Base-by-base conservation (phyloP, 805 yeast species). In the Kluyveromyces starmeri region DNA sequence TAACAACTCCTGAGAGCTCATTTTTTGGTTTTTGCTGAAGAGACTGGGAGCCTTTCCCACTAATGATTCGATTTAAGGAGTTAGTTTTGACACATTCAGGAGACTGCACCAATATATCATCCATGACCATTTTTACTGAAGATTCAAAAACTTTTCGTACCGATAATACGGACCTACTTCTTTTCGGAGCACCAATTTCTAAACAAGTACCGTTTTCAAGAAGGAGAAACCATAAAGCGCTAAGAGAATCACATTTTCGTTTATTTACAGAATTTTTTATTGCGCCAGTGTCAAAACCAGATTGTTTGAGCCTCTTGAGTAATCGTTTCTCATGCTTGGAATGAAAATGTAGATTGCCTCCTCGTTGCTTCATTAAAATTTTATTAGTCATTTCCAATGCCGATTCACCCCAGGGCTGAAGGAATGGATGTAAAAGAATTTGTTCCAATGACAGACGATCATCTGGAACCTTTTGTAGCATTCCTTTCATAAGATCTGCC, bases 161-260 rank as follows among this genome's bases (percentile, higher is more conserved):
- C 7, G 62, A 57, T 7, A 55, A 24, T 2, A 57, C 47, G 11
- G 65, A 61, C 26, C 60, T 46, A 27, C 60, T 61, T 39, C 65
- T 48, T 10, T 51, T 52, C n/a, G 58, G 59, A 34, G 47, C 49
- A 30, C 51, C 57, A 13, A 47, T 43, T 25, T 60, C 60, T 22
- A 48, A 43, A 32, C 51, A 53, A 30, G 43, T 55, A 34, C 65
- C 67, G 22, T 59, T 56, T 36, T 81, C 84, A 19, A 79, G 56
- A 12, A 76, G 56, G 13, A 84, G 61, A 29, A 77, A 77, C 79
- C 88, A 85, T 38, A 78, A 66, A 0, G 89, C 95, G 10, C 82
- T 73, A 11, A 82, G 59, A 0, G 84, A 64, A 55, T 83, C 92
- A 57, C 83, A 73, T 37, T 78, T 74, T 30, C 70, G 68, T 37